Base-by-base conservation (phyloP, 257 asterid genomes). In the Nicotiana sylvestris region DNA sequence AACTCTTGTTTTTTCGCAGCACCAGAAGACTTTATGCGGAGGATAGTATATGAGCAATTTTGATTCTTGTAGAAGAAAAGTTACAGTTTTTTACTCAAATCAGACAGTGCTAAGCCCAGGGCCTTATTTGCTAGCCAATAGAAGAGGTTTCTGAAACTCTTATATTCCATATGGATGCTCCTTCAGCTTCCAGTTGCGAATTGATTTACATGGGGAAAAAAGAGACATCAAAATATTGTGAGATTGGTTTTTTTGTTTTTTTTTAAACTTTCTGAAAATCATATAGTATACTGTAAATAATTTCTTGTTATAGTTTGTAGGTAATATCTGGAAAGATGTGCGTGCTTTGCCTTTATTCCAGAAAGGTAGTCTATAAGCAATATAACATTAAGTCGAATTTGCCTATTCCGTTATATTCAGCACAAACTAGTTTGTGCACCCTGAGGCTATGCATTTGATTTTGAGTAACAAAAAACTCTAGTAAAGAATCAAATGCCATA, bases 21-120 rank as follows among this genome's bases (percentile, higher is more conserved):
- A 66, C 95, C 97, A 2, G 95, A 90, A 83, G 97, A 91, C 82
- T 92, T 90, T 92, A 91, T 92, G 95, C 93, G 97, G 89, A 85
- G 88, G 92, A 80, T 86, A 53, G 91, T 91, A 8, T 43, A 89
- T 25, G 93, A 92, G 68, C 93, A 91, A 18, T 90, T 92, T 76
- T 91, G 90, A 92, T 64, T 33, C 12, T 32, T 25, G 57, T 56
- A 9, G 51, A 37, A 29, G n/a, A 46, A 33, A 33, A 61, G 67
- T 39, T 30, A 58, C 9, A 13, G 69, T 9, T 30, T 81, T 35
- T 78, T 18, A 25, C 55, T 11, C 12, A 72, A 21, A 43, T 70
- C 35, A 43, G 58, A 33, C 78, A 43, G 60, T 70, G 11, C 21
- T 70, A 43, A 5, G 55, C 4, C 35, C 62, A 49, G 80, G 62